Base-by-base conservation (phyloP, 108 stramenopile genomes). In the Fragilaria crotonensis region DNA sequence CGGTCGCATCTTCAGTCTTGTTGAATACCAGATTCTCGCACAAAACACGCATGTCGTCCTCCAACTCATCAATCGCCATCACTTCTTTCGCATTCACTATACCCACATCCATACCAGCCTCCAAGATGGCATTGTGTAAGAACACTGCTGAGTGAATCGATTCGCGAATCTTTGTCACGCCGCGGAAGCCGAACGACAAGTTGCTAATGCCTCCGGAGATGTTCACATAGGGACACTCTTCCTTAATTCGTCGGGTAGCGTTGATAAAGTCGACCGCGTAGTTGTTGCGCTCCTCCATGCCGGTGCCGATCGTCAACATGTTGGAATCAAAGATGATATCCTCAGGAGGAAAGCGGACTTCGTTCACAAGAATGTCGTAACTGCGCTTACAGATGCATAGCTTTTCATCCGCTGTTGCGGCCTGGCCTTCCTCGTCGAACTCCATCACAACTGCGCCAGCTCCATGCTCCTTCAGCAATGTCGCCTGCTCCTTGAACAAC, bases 261-360 rank as follows among this genome's bases (percentile, higher is more conserved):
- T 95, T 89, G 84, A 99, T 97, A 63, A 99, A 97, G 76, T 97
- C 97, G 57, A 99, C 84, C 30, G 86, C 98, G 70, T 99, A 99
- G 75, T 95, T 87, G 57, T 94, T 84, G 59, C 89, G 91, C 87
- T 97, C 96, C 65, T 99, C 98, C 77, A 97, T 94, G 18, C 98
- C 98, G 20, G 97, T 98, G 63, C 95, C 97, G 67, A 98, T 95
- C n/a, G n/a, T n/a, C n/a, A n/a, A n/a, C n/a, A n/a, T n/a, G n/a
- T n/a, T n/a, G n/a, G n/a, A n/a, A n/a, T n/a, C n/a, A n/a, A n/a
- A n/a, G n/a, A n/a, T n/a, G n/a, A n/a, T n/a, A n/a, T n/a, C n/a
- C n/a, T n/a, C n/a, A n/a, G n/a, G n/a, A n/a, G n/a, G n/a, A n/a
- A n/a, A n/a, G n/a, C n/a, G n/a, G n/a, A n/a, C n/a, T n/a, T n/a